Conservation (phyloP, 306 rosid genomes). For the Trifolium subterraneum region DNA sequence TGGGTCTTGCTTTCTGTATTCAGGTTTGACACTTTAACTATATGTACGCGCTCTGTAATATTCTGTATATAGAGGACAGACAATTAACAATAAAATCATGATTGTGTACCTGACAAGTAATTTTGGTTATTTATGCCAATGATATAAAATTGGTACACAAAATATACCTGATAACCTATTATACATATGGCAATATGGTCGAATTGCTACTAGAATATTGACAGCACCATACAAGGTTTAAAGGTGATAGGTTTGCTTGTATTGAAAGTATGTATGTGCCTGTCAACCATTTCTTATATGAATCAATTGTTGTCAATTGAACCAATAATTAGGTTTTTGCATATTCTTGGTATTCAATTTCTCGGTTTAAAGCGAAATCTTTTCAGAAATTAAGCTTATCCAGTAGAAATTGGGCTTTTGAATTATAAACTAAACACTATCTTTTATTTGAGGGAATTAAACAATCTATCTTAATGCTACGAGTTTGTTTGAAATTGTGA, state of each 20-base stretch:
- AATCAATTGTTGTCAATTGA: neutral
- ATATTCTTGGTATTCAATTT: neutral
- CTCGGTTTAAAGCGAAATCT: conserved; percentile 5
- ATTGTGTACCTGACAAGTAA: neutral
- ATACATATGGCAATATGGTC: neutral
- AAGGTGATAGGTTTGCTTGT: neutral
- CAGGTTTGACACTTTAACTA: conserved; percentile 62
- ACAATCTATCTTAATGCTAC: conserved; percentile 11
- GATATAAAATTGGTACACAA: neutral
- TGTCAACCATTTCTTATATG: neutral
- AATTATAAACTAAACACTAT: neutral
- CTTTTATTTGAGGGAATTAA: neutral
- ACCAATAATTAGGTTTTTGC: conserved; percentile 1
- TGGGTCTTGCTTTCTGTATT: conserved; percentile 97
- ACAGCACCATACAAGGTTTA: neutral
- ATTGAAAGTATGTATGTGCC: neutral
- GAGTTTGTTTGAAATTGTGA: conserved; percentile 16
- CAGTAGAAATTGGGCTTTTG: neutral
- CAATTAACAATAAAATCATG: neutral
- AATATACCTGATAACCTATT: neutral
- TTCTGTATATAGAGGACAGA: neutral
- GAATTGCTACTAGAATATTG: neutral
- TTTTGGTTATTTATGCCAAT: neutral
- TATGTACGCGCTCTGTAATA: neutral
- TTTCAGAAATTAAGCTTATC: conserved; percentile 4